Evolutionary conservation across 768 basidiomycete genomes (phyloP).

Genomic region (Gloeopeniophorella convolvens): DNA sequence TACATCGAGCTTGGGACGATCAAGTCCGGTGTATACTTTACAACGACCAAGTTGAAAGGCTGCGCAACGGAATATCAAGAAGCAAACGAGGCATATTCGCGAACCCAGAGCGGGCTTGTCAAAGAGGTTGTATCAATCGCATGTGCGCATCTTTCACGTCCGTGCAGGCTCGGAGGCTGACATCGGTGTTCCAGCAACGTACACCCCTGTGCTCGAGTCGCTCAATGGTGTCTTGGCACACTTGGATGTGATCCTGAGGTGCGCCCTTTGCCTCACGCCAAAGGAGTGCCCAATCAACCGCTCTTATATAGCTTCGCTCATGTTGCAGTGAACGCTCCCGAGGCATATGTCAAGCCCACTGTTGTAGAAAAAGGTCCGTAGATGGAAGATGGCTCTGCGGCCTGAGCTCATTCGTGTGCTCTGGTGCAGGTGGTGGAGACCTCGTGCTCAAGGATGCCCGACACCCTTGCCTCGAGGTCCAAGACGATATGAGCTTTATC

Average conservation of each 20-base stretch:
- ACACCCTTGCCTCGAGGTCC: slow-evolving; percentile 95
- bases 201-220: slow-evolving; percentile 80
- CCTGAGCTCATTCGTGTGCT: not conserved
- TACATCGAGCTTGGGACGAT: slow-evolving; percentile 82
- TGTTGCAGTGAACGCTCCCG: slow-evolving; percentile 80
- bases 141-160: slow-evolving; percentile 36
- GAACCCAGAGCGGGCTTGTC: slow-evolving; percentile 74
- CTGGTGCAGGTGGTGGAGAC: slow-evolving; percentile 60
- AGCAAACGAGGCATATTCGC: slow-evolving; percentile 59
- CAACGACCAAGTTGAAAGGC: slow-evolving; percentile 65
- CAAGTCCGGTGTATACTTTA: slow-evolving; percentile 87
- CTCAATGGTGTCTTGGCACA: slow-evolving; percentile 83
- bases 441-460: slow-evolving; percentile 79
- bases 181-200: slow-evolving; percentile 58
- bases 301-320: slow-evolving; percentile 83
- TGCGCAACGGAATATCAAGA: slow-evolving; percentile 69
- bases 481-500: slow-evolving; percentile 93
- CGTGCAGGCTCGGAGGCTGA: not conserved
- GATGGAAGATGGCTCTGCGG: not conserved
- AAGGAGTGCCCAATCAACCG: not conserved
- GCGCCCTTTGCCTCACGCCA: not conserved
- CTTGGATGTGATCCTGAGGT: slow-evolving; percentile 89
- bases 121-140: slow-evolving; percentile 93
- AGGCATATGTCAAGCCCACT: slow-evolving; percentile 82
- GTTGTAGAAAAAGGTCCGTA: slow-evolving; percentile 65